phyloP scores from a whole-genome alignment of 1,284 basidiomycete genomes.

The Heterobasidion occidentale region DNA sequence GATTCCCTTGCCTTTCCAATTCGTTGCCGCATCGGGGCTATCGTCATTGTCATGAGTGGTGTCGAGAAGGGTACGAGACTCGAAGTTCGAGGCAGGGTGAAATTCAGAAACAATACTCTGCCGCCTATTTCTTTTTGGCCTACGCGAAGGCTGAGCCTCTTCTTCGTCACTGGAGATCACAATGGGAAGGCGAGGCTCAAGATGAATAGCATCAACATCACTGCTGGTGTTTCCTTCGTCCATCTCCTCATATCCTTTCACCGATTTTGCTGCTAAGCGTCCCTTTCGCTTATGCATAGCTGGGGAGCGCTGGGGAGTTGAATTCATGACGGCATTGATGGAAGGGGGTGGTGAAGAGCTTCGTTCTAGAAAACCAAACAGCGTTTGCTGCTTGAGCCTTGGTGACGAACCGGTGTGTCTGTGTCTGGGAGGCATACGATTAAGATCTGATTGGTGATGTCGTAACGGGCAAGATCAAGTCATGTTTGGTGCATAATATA shows the following conservation, averaged over 20 bases:
- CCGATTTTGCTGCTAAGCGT: constrained; percentile 7
- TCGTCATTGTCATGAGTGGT: constrained; percentile 9
- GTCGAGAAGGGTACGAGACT: neutral
- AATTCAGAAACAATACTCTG: constrained; percentile 3
- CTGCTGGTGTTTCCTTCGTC: constrained; percentile 25
- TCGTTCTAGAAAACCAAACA: neutral
- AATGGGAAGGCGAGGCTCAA: constrained; percentile 29
- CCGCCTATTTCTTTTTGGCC: constrained; percentile 23
- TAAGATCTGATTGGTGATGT: neutral
- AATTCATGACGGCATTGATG: neutral
- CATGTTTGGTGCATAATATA: no score
- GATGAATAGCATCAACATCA: constrained; percentile 42
- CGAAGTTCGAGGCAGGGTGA: neutral
- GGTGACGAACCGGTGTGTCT: neutral
- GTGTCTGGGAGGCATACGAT: neutral
- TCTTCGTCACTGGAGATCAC: constrained; percentile 25
- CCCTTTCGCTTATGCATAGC: neutral
- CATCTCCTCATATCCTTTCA: neutral
- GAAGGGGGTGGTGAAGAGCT: neutral
- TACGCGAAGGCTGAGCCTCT: constrained; percentile 22
- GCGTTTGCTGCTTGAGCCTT: neutral
- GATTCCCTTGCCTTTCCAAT: constrained; percentile 16
- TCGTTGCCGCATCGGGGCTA: constrained; percentile 9
- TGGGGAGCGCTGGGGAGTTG: neutral
- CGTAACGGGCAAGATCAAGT: no score